Conservation (phyloP, 2,329 filamentous ascomycete species). For the Fusarium buxicola region DNA sequence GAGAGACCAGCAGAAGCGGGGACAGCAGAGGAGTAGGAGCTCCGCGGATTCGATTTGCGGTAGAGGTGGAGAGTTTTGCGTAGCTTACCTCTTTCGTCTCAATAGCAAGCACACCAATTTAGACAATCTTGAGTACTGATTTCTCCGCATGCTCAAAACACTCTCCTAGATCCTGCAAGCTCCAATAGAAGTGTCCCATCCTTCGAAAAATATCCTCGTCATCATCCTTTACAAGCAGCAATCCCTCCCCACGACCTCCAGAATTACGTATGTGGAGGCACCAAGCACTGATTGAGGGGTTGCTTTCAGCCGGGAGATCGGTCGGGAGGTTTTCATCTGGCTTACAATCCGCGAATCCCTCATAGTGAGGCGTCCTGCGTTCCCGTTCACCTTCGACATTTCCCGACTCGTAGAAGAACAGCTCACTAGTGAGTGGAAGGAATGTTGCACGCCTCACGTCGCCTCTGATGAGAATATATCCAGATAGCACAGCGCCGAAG, state of each 20-base stretch:
- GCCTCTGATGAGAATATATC: background rate
- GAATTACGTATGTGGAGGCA: background rate
- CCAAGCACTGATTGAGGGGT: background rate
- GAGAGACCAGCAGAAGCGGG: fast-evolving
- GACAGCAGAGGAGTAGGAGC: background rate
- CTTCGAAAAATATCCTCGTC: background rate
- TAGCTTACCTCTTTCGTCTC: no score
- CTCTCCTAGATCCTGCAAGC: background rate
- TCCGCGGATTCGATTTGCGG: no score
- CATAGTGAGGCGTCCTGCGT: background rate
- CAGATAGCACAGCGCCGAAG: background rate
- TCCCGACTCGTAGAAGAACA: background rate
- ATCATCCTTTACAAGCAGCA: background rate
- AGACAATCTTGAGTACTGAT: background rate
- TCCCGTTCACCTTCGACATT: background rate
- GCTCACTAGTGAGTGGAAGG: background rate
- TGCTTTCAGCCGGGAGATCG: background rate
- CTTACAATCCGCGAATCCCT: background rate
- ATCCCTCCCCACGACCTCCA: background rate
- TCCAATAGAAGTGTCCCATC: conserved; percentile 1
- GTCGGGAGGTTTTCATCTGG: background rate
- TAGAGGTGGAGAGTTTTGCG: no score
- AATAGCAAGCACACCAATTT: background rate
- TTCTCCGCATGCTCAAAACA: background rate
- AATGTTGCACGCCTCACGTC: background rate